Percentiles rank a stretch among this genome's conserved stretches.
These are phyloP conservation scores for Dalbergia oliveri DNA, from an alignment of 306 rosid genomes.

Conservation along the genomic window DNA sequence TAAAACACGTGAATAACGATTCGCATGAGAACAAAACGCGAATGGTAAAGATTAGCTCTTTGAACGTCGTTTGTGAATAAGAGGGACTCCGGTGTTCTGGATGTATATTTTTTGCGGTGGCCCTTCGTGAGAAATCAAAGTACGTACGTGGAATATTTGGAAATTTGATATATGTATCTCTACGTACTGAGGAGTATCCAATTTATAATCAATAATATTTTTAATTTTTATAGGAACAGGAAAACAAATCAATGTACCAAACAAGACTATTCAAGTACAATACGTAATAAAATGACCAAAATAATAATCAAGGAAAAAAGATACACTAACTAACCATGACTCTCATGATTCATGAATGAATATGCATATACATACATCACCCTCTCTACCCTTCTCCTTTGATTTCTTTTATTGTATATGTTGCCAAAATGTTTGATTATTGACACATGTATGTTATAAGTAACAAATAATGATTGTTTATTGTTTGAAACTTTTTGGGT, in stretches of 20 bases:
- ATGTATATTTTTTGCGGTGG: too few species aligned
- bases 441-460: neutral
- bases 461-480: neutral
- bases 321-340: neutral
- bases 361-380: neutral
- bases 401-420: neutral
- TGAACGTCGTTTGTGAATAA: too few species aligned
- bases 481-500: neutral
- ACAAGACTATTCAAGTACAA: neutral
- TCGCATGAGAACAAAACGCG: neutral
- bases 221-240: neutral
- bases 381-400: neutral
- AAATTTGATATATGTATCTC: neutral
- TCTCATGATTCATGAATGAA: neutral
- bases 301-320: neutral
- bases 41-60: neutral
- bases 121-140: neutral
- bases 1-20: neutral
- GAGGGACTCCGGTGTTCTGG: too few species aligned
- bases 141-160: neutral
- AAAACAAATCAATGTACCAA: neutral
- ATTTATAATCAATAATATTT: too few species aligned
- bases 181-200: neutral
- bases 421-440: neutral
- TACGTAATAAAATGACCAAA: neutral